A percentile compares a stretch with the other conserved stretches of the same genome.
phyloP scores from a whole-genome alignment of 176 grass and related monocot genomes.

The Musa itinerans region DNA sequence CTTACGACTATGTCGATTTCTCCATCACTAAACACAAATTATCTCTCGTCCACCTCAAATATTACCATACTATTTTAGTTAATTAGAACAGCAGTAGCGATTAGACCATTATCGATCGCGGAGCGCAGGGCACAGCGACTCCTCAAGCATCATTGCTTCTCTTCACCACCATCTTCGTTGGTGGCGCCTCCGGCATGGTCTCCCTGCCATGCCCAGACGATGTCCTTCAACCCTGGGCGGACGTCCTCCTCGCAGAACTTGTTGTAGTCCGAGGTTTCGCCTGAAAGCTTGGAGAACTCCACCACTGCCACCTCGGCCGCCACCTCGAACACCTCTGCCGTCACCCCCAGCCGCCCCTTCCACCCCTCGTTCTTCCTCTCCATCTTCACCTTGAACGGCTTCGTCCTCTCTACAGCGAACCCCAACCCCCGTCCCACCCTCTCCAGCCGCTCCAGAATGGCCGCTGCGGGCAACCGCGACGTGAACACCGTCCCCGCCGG shows the following conservation, averaged over 20 bases:
- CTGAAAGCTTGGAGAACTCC: conserved; percentile 66
- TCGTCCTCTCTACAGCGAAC: conserved; percentile 29
- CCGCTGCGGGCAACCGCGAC: conserved; percentile 34
- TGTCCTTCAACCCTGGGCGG: conserved; percentile 47
- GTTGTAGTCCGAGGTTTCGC: conserved; percentile 63
- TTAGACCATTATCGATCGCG: no score
- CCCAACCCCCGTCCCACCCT: conserved; percentile 34
- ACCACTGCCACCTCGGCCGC: conserved; percentile 20
- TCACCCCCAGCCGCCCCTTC: conserved; percentile 17
- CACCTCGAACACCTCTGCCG: conserved; percentile 28
- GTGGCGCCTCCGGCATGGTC: conserved; percentile 4
- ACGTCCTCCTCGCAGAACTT: conserved; percentile 71
- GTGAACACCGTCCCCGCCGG: conserved; percentile 65
- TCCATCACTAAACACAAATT: no score
- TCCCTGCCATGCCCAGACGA: conserved; percentile 97
- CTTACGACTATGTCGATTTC: no score
- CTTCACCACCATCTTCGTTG: background rate
- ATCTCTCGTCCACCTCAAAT: no score
- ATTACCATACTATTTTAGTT: no score
- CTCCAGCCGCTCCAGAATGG: conserved; percentile 46
- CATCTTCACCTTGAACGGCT: conserved; percentile 8
- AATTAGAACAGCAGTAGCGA: no score
- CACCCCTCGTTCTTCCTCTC: conserved; percentile 29
- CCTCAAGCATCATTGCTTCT: background rate
- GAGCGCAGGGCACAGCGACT: no score